phyloP scores from a whole-genome alignment of 2,329 filamentous ascomycete species.

The Colletotrichum eremochloae region DNA sequence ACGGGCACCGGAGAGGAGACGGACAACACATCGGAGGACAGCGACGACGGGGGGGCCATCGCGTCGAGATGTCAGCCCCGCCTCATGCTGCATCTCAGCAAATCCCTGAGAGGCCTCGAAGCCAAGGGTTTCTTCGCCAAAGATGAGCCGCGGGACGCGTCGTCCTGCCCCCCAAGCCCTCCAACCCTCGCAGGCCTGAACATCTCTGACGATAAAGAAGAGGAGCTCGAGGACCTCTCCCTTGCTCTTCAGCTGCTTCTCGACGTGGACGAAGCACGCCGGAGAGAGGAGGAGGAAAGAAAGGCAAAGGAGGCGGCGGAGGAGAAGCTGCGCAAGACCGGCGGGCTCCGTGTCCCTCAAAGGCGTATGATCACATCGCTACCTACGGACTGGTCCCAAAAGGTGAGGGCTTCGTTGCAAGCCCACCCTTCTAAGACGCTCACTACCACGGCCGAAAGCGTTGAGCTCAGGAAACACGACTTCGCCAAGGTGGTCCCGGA shows the following conservation, averaged over 20 bases:
- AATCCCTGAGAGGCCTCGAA: conserved; percentile 26
- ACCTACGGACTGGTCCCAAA: conserved; percentile 25
- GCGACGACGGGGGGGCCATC: conserved; percentile 15
- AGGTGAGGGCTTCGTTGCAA: conserved; percentile 17
- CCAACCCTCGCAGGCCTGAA: conserved; percentile 22
- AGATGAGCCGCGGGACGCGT: neutral
- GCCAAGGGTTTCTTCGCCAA: conserved; percentile 17
- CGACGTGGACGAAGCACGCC: conserved; percentile 34
- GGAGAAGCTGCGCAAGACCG: conserved; percentile 31
- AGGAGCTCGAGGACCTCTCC: conserved; percentile 40
- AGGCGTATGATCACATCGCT: conserved; percentile 29
- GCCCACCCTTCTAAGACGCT: conserved; percentile 23
- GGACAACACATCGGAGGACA: conserved; percentile 24
- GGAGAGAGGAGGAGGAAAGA: conserved; percentile 38
- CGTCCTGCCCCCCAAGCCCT: conserved; percentile 14
- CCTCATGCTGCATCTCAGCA: conserved; percentile 23
- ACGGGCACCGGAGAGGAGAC: neutral
- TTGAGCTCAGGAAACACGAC: conserved; percentile 61
- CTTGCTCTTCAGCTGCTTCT: conserved; percentile 33
- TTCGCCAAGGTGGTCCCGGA: conserved; percentile 72
- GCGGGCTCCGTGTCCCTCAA: conserved; percentile 38
- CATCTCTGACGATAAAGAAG: conserved; percentile 42
- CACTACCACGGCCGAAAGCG: conserved; percentile 35
- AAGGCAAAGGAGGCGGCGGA: conserved; percentile 15
- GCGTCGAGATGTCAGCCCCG: conserved; percentile 22